Evolutionary conservation across 176 grass and related monocot species (phyloP).

Genomic region (Zoysia pacifica): DNA sequence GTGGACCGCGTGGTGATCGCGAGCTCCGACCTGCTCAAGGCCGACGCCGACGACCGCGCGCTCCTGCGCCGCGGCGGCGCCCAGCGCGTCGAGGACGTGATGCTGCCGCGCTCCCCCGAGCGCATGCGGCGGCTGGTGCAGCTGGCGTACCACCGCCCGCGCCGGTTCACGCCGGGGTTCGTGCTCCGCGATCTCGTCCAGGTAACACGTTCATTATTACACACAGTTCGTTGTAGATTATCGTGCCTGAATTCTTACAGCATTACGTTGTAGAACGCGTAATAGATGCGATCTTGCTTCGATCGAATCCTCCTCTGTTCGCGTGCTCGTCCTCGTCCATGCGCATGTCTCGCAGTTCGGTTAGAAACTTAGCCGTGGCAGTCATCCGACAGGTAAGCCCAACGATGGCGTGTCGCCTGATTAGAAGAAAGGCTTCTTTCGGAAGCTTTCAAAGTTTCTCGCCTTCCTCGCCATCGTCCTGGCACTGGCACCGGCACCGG

Average conservation of each 20-base stretch:
- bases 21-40: conserved; percentile 84
- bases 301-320: neutral
- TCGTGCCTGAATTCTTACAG: neutral
- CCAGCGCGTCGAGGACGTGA: conserved; percentile 48
- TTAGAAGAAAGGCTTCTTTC: neutral
- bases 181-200: conserved; percentile 58
- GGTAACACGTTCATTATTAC: conserved; percentile 25
- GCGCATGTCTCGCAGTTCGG: neutral
- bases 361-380: neutral
- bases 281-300: neutral
- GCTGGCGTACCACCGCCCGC: conserved; percentile 51
- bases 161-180: conserved; percentile 55
- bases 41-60: conserved; percentile 60
- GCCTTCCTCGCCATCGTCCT: neutral
- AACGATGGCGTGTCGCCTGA: neutral
- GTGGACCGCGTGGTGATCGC: conserved; percentile 72
- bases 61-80: conserved; percentile 47
- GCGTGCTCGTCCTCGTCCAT: neutral
- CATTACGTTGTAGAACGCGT: neutral
- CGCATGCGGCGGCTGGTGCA: conserved; percentile 35
- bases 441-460: neutral
- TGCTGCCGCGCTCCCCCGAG: conserved; percentile 54
- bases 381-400: no score
- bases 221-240: neutral
- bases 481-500: no score